phyloP scores from a whole-genome alignment of 345 rosid species.

The Eucalyptus tenuipes region DNA sequence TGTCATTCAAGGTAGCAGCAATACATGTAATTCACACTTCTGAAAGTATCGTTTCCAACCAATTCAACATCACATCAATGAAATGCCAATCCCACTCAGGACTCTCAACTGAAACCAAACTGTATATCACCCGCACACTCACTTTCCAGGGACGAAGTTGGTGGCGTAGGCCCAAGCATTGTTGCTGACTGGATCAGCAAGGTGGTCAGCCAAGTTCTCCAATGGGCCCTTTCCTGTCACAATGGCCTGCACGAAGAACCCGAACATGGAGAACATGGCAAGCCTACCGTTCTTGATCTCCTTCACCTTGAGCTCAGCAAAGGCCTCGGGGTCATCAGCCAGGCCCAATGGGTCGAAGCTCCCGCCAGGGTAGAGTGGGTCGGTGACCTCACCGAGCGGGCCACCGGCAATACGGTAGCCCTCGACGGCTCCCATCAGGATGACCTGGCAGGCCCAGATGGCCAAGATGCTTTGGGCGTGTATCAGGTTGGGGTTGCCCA shows the following conservation, averaged over 20 bases:
- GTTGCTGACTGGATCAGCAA: slow-evolving; percentile 12
- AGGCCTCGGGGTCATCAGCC: slow-evolving; percentile 13
- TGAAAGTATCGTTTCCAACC: not conserved
- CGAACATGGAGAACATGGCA: slow-evolving; percentile 13
- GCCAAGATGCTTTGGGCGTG: slow-evolving; percentile 15
- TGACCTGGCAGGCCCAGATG: slow-evolving; percentile 3
- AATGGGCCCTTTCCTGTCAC: slow-evolving; percentile 7
- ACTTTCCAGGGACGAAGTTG: slow-evolving; percentile 11
- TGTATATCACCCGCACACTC: not conserved
- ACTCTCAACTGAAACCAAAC: not conserved
- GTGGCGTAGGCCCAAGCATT: slow-evolving; percentile 15
- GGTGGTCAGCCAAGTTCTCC: slow-evolving; percentile 15
- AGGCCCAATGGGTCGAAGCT: slow-evolving; percentile 16
- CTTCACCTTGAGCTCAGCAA: slow-evolving; percentile 13
- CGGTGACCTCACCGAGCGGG: slow-evolving; percentile 3
- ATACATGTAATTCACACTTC: not conserved
- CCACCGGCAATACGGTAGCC: not conserved
- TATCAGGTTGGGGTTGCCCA: slow-evolving; percentile 9
- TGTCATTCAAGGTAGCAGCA: not conserved
- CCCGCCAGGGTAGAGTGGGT: slow-evolving; percentile 7
- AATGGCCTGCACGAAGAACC: slow-evolving; percentile 4
- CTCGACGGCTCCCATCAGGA: slow-evolving; percentile 6
- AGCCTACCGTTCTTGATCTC: slow-evolving; percentile 15
- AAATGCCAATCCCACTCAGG: not conserved
- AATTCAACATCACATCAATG: not conserved